phyloP scores from a whole-genome alignment of 176 grass and related monocot genomes.

The Microstegium vimineum region DNA sequence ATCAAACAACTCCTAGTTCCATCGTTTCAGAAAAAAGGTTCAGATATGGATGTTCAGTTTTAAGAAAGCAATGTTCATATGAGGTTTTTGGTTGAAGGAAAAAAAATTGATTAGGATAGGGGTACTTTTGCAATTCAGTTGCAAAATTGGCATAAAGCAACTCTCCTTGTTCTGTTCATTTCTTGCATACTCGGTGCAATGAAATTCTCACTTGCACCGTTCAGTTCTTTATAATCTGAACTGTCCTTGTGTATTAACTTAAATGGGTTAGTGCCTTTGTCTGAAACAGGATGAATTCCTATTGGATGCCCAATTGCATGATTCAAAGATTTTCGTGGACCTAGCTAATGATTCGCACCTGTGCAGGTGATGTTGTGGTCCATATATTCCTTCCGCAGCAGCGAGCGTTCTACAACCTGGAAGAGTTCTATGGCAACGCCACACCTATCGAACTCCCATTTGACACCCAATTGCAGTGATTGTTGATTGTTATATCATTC shows the following conservation, averaged over 20 bases:
- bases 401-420: slow-evolving; percentile 86
- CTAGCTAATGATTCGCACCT: neutral
- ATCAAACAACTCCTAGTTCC: neutral
- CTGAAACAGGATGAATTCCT: neutral
- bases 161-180: neutral
- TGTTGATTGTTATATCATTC: neutral
- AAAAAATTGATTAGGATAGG: neutral
- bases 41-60: neutral
- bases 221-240: neutral
- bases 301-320: neutral
- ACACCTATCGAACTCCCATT: slow-evolving; percentile 84
- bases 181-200: neutral
- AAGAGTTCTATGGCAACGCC: slow-evolving; percentile 93
- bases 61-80: neutral
- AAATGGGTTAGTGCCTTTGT: neutral
- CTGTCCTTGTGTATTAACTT: neutral
- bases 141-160: neutral
- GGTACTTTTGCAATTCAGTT: neutral
- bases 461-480: slow-evolving; percentile 52
- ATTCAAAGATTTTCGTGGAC: neutral
- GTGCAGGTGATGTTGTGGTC: slow-evolving; percentile 91
- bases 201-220: neutral
- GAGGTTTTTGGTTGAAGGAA: neutral
- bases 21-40: neutral
- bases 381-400: slow-evolving; percentile 95